Evolutionary conservation across 2,329 filamentous ascomycete genomes (phyloP).

Genomic region (Tolypocladium inflatum): DNA sequence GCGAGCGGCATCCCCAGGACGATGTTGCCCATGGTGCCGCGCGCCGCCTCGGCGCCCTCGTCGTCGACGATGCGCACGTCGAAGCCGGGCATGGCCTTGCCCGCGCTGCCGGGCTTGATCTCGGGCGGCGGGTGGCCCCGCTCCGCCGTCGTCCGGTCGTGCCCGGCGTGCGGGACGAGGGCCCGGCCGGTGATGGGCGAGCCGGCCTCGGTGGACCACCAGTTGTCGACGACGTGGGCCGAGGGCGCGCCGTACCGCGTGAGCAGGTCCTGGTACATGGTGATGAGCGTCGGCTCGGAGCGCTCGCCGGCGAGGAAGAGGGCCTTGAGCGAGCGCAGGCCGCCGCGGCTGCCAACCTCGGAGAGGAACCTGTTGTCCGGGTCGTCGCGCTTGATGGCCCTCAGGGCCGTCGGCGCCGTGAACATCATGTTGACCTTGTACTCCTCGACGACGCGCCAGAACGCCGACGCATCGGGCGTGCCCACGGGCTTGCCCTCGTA

Average conservation of each 20-base stretch:
- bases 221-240: constrained; percentile 49
- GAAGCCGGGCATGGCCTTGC: constrained; percentile 86
- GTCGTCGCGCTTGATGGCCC: constrained; percentile 81
- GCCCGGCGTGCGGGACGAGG: constrained; percentile 47
- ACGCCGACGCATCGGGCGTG: constrained; percentile 76
- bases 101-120: constrained; percentile 78
- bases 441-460: constrained; percentile 81
- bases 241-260: constrained; percentile 52
- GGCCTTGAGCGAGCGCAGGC: constrained; percentile 60
- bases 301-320: constrained; percentile 85
- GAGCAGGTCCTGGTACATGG: constrained; percentile 69
- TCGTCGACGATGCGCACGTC: constrained; percentile 82
- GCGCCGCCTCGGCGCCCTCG: constrained; percentile 59
- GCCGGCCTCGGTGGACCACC: constrained; percentile 52
- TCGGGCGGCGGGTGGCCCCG: constrained; percentile 33
- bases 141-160: constrained; percentile 35
- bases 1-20: constrained; percentile 75
- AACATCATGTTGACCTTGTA: constrained; percentile 78
- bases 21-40: constrained; percentile 81
- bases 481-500: constrained; percentile 94
- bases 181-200: constrained; percentile 49
- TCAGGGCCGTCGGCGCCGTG: constrained; percentile 78
- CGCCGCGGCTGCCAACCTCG: constrained; percentile 54
- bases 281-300: constrained; percentile 78
- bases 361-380: constrained; percentile 60